These are phyloP conservation scores for Secale cereale DNA, from an alignment of 176 grass and related monocot species.

Conservation along the genomic window DNA sequence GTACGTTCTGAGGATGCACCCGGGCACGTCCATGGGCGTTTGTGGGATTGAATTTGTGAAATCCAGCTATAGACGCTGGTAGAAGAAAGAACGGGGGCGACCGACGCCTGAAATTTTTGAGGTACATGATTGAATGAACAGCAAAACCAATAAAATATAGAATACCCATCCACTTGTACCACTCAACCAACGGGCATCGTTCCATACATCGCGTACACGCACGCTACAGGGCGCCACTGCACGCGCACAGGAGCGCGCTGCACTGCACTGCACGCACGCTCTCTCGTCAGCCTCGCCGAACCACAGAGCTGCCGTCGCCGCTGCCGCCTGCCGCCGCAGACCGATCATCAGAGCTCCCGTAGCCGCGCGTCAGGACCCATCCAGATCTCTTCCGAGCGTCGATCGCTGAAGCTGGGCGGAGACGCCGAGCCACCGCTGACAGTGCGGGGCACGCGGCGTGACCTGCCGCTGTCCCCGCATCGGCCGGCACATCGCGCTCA, in stretches of 20 bases:
- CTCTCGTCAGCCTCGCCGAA: not conserved
- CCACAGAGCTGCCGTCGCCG: not conserved
- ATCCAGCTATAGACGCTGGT: too few species aligned
- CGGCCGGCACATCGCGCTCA: constrained; percentile 11
- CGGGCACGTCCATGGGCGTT: too few species aligned
- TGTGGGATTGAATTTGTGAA: too few species aligned
- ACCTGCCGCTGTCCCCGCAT: constrained; percentile 17
- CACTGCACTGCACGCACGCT: not conserved
- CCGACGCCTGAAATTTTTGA: too few species aligned
- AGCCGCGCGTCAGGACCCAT: not conserved
- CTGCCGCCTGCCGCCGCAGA: not conserved
- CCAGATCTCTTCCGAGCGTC: not conserved
- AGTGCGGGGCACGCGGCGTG: not conserved
- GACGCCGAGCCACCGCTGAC: not conserved
- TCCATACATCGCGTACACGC: not conserved
- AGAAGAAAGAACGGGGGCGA: too few species aligned
- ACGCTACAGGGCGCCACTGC: not conserved
- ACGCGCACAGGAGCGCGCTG: not conserved
- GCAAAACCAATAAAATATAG: too few species aligned
- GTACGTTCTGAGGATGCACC: too few species aligned
- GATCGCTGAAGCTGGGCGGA: not conserved
- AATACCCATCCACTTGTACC: too few species aligned
- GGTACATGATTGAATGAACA: too few species aligned
- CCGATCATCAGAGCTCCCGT: not conserved
- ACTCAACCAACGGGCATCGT: too few species aligned